Evolutionary conservation across 371 early-diverging fungal genomes (phyloP).

Genomic region (Mortierella sp.): DNA sequence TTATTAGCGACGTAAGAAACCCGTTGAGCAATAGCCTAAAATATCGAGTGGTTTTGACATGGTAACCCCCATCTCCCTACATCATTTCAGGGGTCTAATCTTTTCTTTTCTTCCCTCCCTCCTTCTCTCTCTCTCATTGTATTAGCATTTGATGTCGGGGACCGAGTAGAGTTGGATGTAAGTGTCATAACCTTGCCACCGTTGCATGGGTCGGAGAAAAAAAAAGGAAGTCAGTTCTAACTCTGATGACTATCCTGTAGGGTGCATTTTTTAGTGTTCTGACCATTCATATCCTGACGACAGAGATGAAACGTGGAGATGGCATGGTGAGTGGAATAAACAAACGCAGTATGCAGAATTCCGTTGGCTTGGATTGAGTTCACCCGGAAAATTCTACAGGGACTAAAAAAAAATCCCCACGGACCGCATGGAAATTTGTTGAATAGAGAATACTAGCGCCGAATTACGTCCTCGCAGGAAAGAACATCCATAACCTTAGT

Average conservation of each 20-base stretch:
- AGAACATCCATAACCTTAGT: slow-evolving; percentile 36
- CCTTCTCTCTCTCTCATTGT: neutral
- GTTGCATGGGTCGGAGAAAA: neutral
- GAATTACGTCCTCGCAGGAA: slow-evolving; percentile 27
- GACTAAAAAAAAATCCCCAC: too few species aligned
- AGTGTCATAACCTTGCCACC: neutral
- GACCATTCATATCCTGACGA: slow-evolving; percentile 40
- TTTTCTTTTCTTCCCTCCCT: too few species aligned
- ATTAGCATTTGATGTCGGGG: slow-evolving; percentile 44
- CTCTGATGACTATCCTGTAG: slow-evolving; percentile 3
- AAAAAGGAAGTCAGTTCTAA: neutral
- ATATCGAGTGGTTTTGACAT: too few species aligned
- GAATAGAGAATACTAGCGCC: slow-evolving; percentile 21
- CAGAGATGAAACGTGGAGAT: slow-evolving; percentile 37
- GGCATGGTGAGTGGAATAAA: slow-evolving; percentile 25
- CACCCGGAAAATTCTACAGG: neutral
- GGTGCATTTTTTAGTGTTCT: slow-evolving; percentile 24
- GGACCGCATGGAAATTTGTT: neutral
- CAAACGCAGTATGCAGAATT: too few species aligned
- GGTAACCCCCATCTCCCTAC: too few species aligned
- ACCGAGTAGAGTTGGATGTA: slow-evolving; percentile 39
- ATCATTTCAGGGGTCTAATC: too few species aligned
- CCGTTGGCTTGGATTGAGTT: too few species aligned
- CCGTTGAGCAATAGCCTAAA: neutral
- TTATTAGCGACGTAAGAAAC: too few species aligned